A percentile compares a stretch with the other conserved stretches of the same genome.
Evolutionary conservation across 2,329 filamentous ascomycete species (phyloP).

Genomic region (Chaetomium olivaceum): DNA sequence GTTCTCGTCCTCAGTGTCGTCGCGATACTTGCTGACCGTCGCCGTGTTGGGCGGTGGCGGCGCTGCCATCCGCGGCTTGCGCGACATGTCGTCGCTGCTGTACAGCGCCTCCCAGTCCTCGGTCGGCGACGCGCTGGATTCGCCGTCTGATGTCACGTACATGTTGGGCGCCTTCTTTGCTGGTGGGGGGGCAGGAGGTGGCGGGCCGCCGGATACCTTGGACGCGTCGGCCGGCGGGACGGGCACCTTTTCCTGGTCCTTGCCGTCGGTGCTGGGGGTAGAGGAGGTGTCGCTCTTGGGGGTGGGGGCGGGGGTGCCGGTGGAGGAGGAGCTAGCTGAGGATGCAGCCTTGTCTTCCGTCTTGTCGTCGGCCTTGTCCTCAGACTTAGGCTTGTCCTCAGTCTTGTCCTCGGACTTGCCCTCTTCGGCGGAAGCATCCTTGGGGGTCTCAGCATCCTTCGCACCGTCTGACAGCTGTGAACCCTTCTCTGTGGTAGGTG

Average conservation of each 20-base stretch:
- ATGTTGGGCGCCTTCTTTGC: slow-evolving; percentile 32
- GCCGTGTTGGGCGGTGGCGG: slow-evolving; percentile 35
- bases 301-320: slow-evolving; percentile 35
- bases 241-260: slow-evolving; percentile 38
- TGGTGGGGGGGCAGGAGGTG: slow-evolving; percentile 18
- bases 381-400: slow-evolving; percentile 24
- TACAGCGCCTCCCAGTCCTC: slow-evolving; percentile 62
- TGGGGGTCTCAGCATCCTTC: slow-evolving; percentile 6
- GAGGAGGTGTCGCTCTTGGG: slow-evolving; percentile 35
- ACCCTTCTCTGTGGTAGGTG: slow-evolving; percentile 31
- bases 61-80: slow-evolving; percentile 49
- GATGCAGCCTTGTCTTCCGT: slow-evolving; percentile 27
- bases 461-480: slow-evolving; percentile 19
- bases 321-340: slow-evolving; percentile 30
- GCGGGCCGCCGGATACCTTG: slow-evolving; percentile 31
- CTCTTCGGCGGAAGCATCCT: slow-evolving; percentile 10
- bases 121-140: slow-evolving; percentile 61
- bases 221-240: slow-evolving; percentile 35
- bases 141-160: slow-evolving; percentile 50
- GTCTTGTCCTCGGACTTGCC: slow-evolving; percentile 25
- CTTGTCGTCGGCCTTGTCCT: slow-evolving; percentile 22
- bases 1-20: slow-evolving; percentile 57
- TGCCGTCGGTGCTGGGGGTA: slow-evolving; percentile 26
- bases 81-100: slow-evolving; percentile 58
- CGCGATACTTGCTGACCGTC: slow-evolving; percentile 39